Conservation (phyloP, 1,284 basidiomycete genomes). For the Termitomyces sp. region DNA sequence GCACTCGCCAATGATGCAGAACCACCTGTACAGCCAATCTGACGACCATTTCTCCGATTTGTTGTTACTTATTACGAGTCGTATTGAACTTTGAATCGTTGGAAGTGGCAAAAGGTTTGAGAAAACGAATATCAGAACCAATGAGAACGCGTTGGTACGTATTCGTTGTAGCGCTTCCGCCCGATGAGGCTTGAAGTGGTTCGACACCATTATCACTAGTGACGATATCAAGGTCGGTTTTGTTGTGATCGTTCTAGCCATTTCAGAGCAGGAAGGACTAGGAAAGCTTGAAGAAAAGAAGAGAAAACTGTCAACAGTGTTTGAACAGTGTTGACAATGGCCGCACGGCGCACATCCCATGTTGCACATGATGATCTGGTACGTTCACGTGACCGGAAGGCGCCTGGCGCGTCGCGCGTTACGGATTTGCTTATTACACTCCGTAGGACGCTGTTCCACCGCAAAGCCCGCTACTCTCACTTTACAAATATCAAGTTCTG, state of each 20-base stretch:
- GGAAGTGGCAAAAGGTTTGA: conserved; percentile 53
- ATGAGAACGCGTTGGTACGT: conserved; percentile 43
- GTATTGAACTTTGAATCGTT: conserved; percentile 33
- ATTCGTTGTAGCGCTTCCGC: conserved; percentile 52
- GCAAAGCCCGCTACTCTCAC: no score
- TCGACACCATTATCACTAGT: conserved; percentile 8
- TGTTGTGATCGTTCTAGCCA: background rate
- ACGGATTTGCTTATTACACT: no score
- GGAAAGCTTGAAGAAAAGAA: background rate
- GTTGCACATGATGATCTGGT: background rate
- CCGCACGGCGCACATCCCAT: no score
- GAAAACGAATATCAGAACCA: conserved; percentile 41
- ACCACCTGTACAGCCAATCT: conserved; percentile 32
- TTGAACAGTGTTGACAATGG: background rate
- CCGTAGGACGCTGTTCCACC: no score
- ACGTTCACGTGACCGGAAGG: no score
- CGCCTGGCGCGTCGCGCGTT: no score
- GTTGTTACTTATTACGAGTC: conserved; percentile 22
- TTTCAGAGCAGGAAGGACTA: background rate
- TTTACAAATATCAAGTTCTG: no score
- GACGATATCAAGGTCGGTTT: conserved; percentile 14
- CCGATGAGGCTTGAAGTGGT: conserved; percentile 47
- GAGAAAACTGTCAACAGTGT: background rate
- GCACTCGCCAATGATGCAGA: conserved; percentile 32
- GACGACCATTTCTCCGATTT: conserved; percentile 24